A percentile compares a stretch with the other conserved stretches of the same genome.
These are phyloP conservation scores for Xylaria bambusicola DNA, from an alignment of 495 filamentous ascomycete genomes.

Conservation along the genomic window DNA sequence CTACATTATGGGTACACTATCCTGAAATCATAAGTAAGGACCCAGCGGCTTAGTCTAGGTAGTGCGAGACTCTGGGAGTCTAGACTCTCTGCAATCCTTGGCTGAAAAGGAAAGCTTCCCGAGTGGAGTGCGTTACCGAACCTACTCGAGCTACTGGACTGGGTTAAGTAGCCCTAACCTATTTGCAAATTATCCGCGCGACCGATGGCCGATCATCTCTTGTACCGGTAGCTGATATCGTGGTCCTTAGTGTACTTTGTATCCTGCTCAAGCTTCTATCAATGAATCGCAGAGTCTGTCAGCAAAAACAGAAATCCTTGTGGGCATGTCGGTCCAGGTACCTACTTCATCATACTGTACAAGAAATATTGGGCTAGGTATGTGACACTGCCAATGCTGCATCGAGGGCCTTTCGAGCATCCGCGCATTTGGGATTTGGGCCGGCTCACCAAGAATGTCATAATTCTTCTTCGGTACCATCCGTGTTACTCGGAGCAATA, in stretches of 20 bases:
- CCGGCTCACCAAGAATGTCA: slow-evolving; percentile 17
- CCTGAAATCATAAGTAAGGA: neutral
- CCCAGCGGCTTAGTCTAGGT: slow-evolving; percentile 15
- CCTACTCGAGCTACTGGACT: neutral
- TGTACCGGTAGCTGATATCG: too few species aligned
- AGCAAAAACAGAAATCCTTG: too few species aligned
- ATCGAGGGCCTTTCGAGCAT: slow-evolving; percentile 6
- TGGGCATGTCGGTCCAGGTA: too few species aligned
- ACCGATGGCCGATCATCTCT: too few species aligned
- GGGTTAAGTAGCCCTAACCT: too few species aligned
- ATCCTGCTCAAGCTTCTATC: too few species aligned
- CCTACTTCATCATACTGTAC: slow-evolving; percentile 13
- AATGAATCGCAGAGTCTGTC: too few species aligned
- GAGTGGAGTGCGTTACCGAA: slow-evolving; percentile 9
- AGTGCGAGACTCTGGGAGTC: slow-evolving; percentile 13
- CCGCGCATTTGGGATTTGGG: too few species aligned
- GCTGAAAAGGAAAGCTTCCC: slow-evolving; percentile 16
- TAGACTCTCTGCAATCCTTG: slow-evolving; percentile 18
- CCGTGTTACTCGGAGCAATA: slow-evolving; percentile 19
- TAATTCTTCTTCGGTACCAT: slow-evolving; percentile 8
- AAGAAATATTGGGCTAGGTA: slow-evolving; percentile 1
- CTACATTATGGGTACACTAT: neutral
- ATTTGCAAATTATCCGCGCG: too few species aligned
- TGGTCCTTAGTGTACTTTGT: too few species aligned
- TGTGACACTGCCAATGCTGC: slow-evolving; percentile 11